Conservation (phyloP, 768 basidiomycete species). For the Hygrophorus russula region DNA sequence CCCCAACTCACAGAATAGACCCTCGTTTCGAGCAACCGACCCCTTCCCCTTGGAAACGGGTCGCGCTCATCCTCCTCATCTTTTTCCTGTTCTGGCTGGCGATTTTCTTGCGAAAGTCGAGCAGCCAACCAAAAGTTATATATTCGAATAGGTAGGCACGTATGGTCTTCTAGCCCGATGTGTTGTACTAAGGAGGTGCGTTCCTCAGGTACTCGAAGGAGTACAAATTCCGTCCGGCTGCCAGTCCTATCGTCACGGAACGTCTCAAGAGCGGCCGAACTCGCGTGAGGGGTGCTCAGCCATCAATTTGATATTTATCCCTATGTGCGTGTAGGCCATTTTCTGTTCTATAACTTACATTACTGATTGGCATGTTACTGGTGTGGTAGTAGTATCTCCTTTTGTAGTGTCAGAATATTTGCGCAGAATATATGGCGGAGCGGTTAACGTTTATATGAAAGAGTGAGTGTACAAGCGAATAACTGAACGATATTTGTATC, state of each 20-base stretch:
- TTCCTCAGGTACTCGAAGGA: slow-evolving; percentile 66
- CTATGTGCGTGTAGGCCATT: background rate
- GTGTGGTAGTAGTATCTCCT: too few relatives aligned
- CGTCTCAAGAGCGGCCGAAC: slow-evolving; percentile 58
- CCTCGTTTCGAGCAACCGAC: slow-evolving; percentile 26
- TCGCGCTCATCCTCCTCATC: slow-evolving; percentile 29
- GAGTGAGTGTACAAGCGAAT: too few relatives aligned
- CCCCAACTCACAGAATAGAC: slow-evolving; percentile 9
- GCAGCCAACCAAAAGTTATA: slow-evolving; percentile 30
- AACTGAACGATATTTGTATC: too few relatives aligned
- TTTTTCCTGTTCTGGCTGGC: slow-evolving; percentile 33
- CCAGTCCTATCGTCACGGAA: slow-evolving; percentile 76
- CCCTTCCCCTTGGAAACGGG: slow-evolving; percentile 36
- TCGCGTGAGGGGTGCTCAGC: slow-evolving; percentile 58
- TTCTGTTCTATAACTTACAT: too few relatives aligned
- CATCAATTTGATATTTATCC: slow-evolving; percentile 24
- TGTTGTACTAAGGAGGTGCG: background rate
- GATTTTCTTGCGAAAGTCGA: slow-evolving; percentile 22
- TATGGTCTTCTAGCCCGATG: background rate
- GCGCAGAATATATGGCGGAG: too few relatives aligned
- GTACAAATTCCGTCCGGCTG: slow-evolving; percentile 73
- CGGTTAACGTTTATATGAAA: too few relatives aligned
- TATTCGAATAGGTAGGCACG: slow-evolving; percentile 50
- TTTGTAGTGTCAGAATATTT: too few relatives aligned
- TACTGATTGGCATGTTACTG: too few relatives aligned